Base-by-base conservation (phyloP, 2,329 filamentous ascomycete genomes). In the Pseudogymnoascus sp. region DNA sequence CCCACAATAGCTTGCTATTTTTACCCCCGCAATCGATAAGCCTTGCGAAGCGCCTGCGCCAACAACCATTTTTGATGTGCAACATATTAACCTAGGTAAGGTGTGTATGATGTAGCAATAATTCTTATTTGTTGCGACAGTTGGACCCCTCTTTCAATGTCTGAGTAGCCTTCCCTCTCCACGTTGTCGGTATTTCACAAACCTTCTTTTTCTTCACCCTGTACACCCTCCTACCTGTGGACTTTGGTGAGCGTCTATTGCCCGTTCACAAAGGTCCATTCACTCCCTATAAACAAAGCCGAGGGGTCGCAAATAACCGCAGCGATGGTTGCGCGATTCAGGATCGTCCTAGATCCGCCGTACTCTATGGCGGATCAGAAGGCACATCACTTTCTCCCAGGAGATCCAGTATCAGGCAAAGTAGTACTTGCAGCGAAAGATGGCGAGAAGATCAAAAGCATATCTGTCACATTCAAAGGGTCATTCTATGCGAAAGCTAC, bases 381-480 rank as follows among this genome's bases (percentile, higher is more conserved):
- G 35, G 35, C 35, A 38, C 62, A 61, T 23, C 23, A 61, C 40
- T 64, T 29, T 29, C 26, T 50, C 15, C 59, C 62, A n/a, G 62
- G 62, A 10, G 62, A 64, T 26, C 10, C 11, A 26, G 26, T 64
- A 53, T 37, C 29, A 7, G 62, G 62, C 11, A 62, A 59, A 42
- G 63, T 64, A 7, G 21, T 62, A 26, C 26, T 64, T 19, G 59
- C 5, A 10, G 46, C 59, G 9, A 59, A 42, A 13, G 37, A 62
- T 38, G 60, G 62, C 23, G 46, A 56, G 19, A 59, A 56, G 13
- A 59, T 64, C 46, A 33, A 62, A 15, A 37, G n/a, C 13, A 56
- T 64, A 11, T 21, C 40, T n/a, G 19, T 62, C 21, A 44, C 38
- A 9, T 59, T 64, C 31, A 53, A 59, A 59, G 63, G 63, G 11